Evolutionary conservation across 805 yeast species (phyloP), one percentile per base, ranked within the genome.

Genomic region (Metschnikowia proteae): DNA sequence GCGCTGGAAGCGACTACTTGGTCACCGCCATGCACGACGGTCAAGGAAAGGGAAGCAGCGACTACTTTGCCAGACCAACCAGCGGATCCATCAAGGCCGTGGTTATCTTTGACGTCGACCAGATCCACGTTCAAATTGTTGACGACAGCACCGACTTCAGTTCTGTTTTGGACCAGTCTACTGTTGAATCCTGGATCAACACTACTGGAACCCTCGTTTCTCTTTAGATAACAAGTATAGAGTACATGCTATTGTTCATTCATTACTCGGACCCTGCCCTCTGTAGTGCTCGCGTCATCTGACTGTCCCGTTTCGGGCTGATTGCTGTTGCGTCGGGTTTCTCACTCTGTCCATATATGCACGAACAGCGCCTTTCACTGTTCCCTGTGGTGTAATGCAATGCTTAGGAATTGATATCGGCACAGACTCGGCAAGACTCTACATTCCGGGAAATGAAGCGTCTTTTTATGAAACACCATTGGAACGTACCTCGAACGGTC

Each of bases 21-120:
- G 83, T 86, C 60, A 75, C 88, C 49, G 94, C 89, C 65, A 72
- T 92, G 61, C 98, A 92, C 74, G 82, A 79, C 64, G 88, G 86
- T 59, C 95, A 87, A 74, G 97, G 96, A 61, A 95, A 92, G 66
- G 96, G 96, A 62, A 74, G 96, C 52, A 75, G 82, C 55, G 94
- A 92, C 74, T 92, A 85, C 79, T 88, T 94, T 68, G 61, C 67
- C 23, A 89, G 99, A 80, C 99, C 99, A 60, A 79, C 86, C 39
- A 62, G 73, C 52, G 76, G 81, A 22, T 74, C 95, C 38, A 73
- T 89, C 76, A 89, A 88, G 77, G 97, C 94, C 62, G 98, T 96
- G 57, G 97, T 80, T 51, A 73, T 94, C 63, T 92, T 94, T 72
- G 59, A 60, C 45, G 73, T 79, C 55, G 71, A 68, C 38, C 74